Conservation (phyloP, 805 yeast species). For the Wickerhamomyces subpelliculosus region DNA sequence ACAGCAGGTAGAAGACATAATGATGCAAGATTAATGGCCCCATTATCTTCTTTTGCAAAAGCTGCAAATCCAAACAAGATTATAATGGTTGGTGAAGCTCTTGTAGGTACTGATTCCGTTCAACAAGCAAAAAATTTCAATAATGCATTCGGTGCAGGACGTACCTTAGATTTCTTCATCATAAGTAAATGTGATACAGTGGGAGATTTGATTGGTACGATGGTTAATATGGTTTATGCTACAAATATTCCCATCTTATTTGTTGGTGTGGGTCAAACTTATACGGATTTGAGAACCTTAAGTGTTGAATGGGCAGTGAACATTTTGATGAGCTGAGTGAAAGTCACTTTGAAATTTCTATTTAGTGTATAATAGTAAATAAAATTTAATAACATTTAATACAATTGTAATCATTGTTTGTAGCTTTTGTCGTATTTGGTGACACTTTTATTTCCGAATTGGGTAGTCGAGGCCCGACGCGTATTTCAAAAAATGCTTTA, state of each 20-base stretch:
- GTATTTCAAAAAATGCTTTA: no score
- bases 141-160: constrained; percentile 79
- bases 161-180: constrained; percentile 83
- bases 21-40: constrained; percentile 92
- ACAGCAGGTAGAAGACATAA: constrained; percentile 98
- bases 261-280: constrained; percentile 96
- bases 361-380: no score
- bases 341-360: no score
- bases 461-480: constrained; percentile 6
- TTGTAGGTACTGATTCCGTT: constrained; percentile 96
- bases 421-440: no score
- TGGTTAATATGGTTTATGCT: constrained; percentile 96
- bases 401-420: no score
- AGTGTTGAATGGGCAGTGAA: constrained; percentile 92
- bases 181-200: constrained; percentile 96
- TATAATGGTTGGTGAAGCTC: constrained; percentile 97
- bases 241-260: constrained; percentile 93
- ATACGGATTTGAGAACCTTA: constrained; percentile 85
- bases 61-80: constrained; percentile 94
- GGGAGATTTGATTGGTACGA: constrained; percentile 91
- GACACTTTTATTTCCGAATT: neutral
- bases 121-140: constrained; percentile 92
- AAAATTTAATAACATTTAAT: no score
- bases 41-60: constrained; percentile 88
- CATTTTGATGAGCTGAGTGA: constrained; percentile 64